Evolutionary conservation across 1,284 basidiomycete species (phyloP).

Genomic region (Coniferiporia weirii): DNA sequence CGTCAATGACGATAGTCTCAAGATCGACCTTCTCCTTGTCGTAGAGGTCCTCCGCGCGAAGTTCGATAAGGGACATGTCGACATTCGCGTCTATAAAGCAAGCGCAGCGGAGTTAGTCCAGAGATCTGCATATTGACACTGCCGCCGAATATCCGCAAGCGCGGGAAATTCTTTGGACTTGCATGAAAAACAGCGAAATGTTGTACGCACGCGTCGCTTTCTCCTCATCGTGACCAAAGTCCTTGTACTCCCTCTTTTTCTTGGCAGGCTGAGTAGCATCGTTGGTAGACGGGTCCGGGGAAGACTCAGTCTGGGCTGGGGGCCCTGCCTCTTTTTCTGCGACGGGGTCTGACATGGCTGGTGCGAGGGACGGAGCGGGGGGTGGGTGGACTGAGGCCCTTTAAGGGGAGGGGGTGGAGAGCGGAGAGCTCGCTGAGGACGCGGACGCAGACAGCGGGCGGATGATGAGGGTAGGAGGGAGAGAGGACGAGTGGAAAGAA

Average conservation of each 20-base stretch:
- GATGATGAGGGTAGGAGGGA: slow-evolving; percentile 12
- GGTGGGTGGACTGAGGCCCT: not conserved
- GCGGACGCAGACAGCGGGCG: not conserved
- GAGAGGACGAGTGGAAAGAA: slow-evolving; percentile 9
- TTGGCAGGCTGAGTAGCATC: slow-evolving; percentile 40
- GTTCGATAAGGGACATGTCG: slow-evolving; percentile 85
- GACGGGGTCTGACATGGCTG: slow-evolving; percentile 37
- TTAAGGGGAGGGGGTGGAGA: not conserved
- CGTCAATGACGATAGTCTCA: slow-evolving; percentile 94
- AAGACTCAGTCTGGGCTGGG: slow-evolving; percentile 31
- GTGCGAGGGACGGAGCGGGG: slow-evolving; percentile 7
- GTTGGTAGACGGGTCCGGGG: slow-evolving; percentile 25
- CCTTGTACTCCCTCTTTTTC: slow-evolving; percentile 89
- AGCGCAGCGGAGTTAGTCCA: slow-evolving; percentile 9
- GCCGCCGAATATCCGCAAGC: no score
- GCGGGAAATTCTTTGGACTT: not conserved
- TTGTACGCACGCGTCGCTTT: slow-evolving; percentile 62
- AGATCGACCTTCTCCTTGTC: slow-evolving; percentile 99
- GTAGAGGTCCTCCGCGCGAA: slow-evolving; percentile 92
- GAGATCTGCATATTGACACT: no score
- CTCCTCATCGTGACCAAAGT: slow-evolving; percentile 76
- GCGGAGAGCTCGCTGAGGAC: not conserved
- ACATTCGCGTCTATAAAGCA: slow-evolving; percentile 66
- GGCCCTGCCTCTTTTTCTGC: slow-evolving; percentile 63
- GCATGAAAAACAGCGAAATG: slow-evolving; percentile 9